These are phyloP conservation scores for Talaromyces borbonicus DNA, from an alignment of 495 filamentous ascomycete genomes.

Conservation along the genomic window DNA sequence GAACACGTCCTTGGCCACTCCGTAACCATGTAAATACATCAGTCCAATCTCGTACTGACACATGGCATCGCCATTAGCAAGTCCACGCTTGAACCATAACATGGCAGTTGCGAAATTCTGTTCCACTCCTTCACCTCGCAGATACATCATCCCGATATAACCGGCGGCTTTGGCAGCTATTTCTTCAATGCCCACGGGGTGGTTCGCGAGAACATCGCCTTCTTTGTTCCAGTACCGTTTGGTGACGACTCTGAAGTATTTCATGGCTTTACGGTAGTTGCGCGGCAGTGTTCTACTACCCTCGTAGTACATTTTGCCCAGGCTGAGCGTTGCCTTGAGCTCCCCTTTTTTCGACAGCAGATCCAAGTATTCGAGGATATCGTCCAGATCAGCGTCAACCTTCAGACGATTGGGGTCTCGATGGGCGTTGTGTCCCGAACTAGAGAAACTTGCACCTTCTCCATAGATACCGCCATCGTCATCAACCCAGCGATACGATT, in stretches of 20 bases:
- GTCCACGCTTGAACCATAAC: slow-evolving; percentile 80
- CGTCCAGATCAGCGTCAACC: slow-evolving; percentile 74
- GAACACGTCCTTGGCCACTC: slow-evolving; percentile 60
- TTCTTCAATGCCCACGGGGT: slow-evolving; percentile 57
- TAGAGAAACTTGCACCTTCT: slow-evolving; percentile 84
- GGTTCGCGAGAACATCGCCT: slow-evolving; percentile 46
- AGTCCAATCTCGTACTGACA: slow-evolving; percentile 81
- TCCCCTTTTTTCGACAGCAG: slow-evolving; percentile 91
- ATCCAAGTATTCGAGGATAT: slow-evolving; percentile 90
- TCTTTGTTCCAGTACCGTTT: slow-evolving; percentile 83
- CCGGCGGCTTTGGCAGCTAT: slow-evolving; percentile 82
- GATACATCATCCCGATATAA: slow-evolving; percentile 84
- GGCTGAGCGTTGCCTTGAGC: slow-evolving; percentile 79
- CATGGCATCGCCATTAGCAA: slow-evolving; percentile 68
- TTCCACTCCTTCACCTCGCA: slow-evolving; percentile 81
- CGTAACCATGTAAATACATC: slow-evolving; percentile 80
- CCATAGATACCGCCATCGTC: slow-evolving; percentile 90
- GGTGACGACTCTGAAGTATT: slow-evolving; percentile 74
- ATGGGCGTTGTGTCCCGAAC: slow-evolving; percentile 76
- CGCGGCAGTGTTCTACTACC: slow-evolving; percentile 65
- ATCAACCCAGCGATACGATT: slow-evolving; percentile 72
- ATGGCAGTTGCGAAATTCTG: slow-evolving; percentile 67
- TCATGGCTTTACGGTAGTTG: slow-evolving; percentile 63
- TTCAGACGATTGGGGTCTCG: slow-evolving; percentile 60
- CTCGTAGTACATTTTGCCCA: slow-evolving; percentile 86